A percentile compares a stretch with the other conserved stretches of the same genome.
These are phyloP conservation scores for Murraya koenigii DNA, from an alignment of 345 rosid genomes.

Conservation along the genomic window DNA sequence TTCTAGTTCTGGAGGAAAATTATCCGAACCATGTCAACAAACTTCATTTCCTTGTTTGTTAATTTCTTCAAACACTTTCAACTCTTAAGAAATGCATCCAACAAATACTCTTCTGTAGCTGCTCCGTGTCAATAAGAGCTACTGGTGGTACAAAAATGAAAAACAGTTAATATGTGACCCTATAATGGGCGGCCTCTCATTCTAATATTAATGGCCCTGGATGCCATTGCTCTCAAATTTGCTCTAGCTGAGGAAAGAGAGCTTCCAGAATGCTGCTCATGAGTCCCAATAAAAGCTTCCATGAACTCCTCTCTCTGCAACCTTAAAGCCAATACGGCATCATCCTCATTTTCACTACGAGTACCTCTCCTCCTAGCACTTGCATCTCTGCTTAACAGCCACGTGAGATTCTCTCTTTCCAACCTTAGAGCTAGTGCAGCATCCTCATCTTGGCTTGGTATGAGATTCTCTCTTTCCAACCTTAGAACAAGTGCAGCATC, in stretches of 20 bases:
- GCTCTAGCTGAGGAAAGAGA: constrained; percentile 62
- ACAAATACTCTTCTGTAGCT: not conserved
- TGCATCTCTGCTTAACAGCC: constrained; percentile 30
- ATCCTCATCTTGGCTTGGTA: constrained; percentile 42
- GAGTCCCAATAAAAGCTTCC: constrained; percentile 46
- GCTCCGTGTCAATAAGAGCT: not conserved
- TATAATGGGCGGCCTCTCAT: constrained; percentile 33
- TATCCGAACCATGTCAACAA: too few relatives aligned
- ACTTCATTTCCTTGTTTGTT: too few relatives aligned
- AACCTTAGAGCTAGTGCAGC: constrained; percentile 59
- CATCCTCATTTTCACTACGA: constrained; percentile 49
- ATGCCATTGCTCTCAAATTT: constrained; percentile 88
- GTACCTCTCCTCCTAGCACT: constrained; percentile 23
- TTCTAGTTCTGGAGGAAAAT: too few relatives aligned
- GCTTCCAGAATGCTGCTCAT: constrained; percentile 23
- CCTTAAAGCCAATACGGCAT: constrained; percentile 79
- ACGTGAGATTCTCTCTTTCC: constrained; percentile 66
- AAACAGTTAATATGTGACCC: not conserved
- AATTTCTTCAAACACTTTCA: not conserved
- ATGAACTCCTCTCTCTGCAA: constrained; percentile 82
- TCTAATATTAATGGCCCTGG: constrained; percentile 61
- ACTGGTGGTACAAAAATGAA: too few relatives aligned
- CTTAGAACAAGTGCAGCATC: constrained; percentile 57
- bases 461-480: constrained; percentile 67
- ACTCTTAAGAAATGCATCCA: not conserved